Conservation (phyloP, 768 basidiomycete species). For the Suillus tomentosus region DNA sequence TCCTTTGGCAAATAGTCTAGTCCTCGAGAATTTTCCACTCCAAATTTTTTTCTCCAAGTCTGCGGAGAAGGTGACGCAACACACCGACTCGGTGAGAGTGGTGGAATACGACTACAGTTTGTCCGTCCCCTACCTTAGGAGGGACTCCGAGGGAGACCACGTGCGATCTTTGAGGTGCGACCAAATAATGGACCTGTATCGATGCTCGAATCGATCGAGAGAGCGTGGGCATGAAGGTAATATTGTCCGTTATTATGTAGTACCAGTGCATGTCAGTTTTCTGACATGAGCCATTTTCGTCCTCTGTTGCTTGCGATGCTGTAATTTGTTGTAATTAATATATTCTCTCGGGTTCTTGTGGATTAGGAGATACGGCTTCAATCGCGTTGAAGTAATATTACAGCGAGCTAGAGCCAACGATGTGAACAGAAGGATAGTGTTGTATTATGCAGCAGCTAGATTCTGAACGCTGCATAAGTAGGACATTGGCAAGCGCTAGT, state of each 20-base stretch:
- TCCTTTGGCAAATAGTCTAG: too few species aligned
- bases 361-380: not conserved
- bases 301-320: not conserved
- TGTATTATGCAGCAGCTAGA: not conserved
- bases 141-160: not conserved
- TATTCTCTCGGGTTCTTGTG: not conserved
- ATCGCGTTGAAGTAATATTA: too few species aligned
- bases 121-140: too few species aligned
- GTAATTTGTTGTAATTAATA: not conserved
- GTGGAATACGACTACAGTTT: too few species aligned
- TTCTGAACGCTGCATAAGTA: not conserved
- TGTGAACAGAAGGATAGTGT: not conserved
- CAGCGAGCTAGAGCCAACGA: not conserved
- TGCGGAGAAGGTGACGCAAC: too few species aligned
- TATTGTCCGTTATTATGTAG: not conserved
- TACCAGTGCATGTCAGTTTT: not conserved
- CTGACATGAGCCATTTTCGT: not conserved
- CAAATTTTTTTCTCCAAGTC: too few species aligned
- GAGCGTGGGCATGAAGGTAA: not conserved
- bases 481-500: not conserved
- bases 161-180: too few species aligned
- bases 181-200: not conserved
- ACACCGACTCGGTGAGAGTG: too few species aligned
- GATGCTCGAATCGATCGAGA: not conserved
- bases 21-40: too few species aligned